Conservation (phyloP, 1,284 basidiomycete species). For the Ganoderma sinense region DNA sequence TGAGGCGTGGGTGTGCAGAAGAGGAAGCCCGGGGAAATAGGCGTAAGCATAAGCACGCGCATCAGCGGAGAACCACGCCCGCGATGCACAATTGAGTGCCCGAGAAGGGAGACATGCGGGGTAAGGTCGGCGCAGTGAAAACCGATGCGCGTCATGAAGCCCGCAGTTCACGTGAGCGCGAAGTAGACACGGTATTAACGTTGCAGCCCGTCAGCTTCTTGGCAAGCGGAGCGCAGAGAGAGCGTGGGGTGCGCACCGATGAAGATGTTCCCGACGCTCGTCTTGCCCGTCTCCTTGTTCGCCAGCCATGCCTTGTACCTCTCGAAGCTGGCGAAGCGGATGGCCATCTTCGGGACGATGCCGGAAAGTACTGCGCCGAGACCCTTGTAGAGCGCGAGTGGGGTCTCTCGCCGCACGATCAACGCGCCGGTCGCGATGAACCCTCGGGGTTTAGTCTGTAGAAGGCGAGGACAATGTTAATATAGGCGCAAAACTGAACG, state of each 20-base stretch:
- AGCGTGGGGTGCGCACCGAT: constrained; percentile 55
- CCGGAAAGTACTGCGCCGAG: constrained; percentile 97
- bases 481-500: neutral
- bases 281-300: constrained; percentile 79
- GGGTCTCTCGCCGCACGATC: constrained; percentile 93
- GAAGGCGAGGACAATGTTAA: neutral
- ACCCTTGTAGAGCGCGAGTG: constrained; percentile 97
- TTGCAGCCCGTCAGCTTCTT: neutral
- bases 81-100: neutral
- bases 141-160: neutral
- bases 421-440: constrained; percentile 93
- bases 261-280: constrained; percentile 81
- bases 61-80: neutral
- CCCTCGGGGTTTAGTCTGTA: constrained; percentile 89
- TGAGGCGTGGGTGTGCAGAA: neutral
- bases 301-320: constrained; percentile 89
- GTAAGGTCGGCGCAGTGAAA: neutral
- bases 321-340: constrained; percentile 98
- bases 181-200: too few species aligned
- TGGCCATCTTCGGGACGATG: constrained; percentile 99
- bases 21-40: neutral
- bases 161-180: neutral
- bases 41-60: neutral
- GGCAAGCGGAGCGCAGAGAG: neutral
- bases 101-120: neutral